A percentile compares a stretch with the other conserved stretches of the same genome.
Conservation (phyloP, 192 early-diverging fungal species). For the Linnemannia exigua region DNA sequence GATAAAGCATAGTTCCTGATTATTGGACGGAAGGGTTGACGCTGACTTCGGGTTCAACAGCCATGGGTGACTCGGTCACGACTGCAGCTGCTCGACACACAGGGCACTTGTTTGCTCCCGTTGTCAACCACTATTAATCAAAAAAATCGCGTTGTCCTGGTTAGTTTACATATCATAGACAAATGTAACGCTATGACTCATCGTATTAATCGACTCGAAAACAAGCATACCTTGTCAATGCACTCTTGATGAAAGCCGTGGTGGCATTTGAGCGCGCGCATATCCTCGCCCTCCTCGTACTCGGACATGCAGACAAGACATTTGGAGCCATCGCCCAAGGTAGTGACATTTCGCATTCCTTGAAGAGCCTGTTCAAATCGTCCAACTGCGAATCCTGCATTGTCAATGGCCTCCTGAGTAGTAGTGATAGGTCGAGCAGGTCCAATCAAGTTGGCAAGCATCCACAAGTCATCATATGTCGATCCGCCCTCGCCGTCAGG, state of each 20-base stretch:
- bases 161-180: neutral
- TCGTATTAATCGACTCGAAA: neutral
- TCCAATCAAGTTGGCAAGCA: constrained; percentile 57
- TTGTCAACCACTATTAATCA: constrained; percentile 63
- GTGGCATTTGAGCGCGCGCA: constrained; percentile 66
- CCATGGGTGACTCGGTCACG: constrained; percentile 14
- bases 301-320: constrained; percentile 70
- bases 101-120: constrained; percentile 68
- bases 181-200: neutral
- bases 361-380: constrained; percentile 45
- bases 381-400: constrained; percentile 42
- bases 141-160: neutral
- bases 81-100: constrained; percentile 67
- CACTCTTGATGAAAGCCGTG: constrained; percentile 71
- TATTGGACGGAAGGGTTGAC: neutral
- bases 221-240: constrained; percentile 61
- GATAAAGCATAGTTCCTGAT: neutral
- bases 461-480: constrained; percentile 58
- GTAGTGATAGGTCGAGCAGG: constrained; percentile 59
- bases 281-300: constrained; percentile 60
- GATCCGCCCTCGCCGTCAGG: constrained; percentile 27
- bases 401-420: constrained; percentile 61
- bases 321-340: constrained; percentile 51
- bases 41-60: constrained; percentile 20
- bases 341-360: constrained; percentile 41